phyloP scores from a whole-genome alignment of 768 basidiomycete species.

The Rhodotorula diobovata region DNA sequence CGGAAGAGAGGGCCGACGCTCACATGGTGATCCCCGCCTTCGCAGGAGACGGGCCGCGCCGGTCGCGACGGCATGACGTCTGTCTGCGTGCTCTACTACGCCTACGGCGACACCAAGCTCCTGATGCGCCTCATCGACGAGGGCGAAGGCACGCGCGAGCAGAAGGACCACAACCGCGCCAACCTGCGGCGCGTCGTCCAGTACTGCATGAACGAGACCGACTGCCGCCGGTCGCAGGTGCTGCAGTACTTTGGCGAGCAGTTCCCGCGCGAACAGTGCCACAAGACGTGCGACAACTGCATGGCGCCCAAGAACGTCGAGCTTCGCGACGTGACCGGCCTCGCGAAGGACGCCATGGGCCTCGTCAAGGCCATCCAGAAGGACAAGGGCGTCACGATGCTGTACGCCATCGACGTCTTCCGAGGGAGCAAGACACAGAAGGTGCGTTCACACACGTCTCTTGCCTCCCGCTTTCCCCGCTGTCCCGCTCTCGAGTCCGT shows the following conservation, averaged over 20 bases:
- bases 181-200: conserved; percentile 66
- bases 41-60: conserved; percentile 91
- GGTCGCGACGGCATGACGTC: conserved; percentile 82
- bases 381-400: conserved; percentile 59
- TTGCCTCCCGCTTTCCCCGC: too few species aligned
- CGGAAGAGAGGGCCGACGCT: background rate
- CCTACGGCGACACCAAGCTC: conserved; percentile 52
- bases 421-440: conserved; percentile 57
- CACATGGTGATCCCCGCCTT: conserved; percentile 7
- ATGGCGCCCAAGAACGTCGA: conserved; percentile 57
- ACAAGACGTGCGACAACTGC: conserved; percentile 79
- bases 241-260: conserved; percentile 81
- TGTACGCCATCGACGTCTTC: conserved; percentile 61
- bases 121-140: conserved; percentile 46
- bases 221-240: conserved; percentile 82
- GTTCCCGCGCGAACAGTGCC: conserved; percentile 66
- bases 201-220: conserved; percentile 73
- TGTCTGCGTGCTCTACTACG: conserved; percentile 77
- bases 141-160: conserved; percentile 52
- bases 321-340: conserved; percentile 60
- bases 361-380: conserved; percentile 56
- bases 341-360: conserved; percentile 57
- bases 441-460: conserved; percentile 18
- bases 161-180: conserved; percentile 63
- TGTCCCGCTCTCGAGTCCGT: too few species aligned